Evolutionary conservation across 495 filamentous ascomycete genomes (phyloP).

Genomic region (Annulohypoxylon nitens): DNA sequence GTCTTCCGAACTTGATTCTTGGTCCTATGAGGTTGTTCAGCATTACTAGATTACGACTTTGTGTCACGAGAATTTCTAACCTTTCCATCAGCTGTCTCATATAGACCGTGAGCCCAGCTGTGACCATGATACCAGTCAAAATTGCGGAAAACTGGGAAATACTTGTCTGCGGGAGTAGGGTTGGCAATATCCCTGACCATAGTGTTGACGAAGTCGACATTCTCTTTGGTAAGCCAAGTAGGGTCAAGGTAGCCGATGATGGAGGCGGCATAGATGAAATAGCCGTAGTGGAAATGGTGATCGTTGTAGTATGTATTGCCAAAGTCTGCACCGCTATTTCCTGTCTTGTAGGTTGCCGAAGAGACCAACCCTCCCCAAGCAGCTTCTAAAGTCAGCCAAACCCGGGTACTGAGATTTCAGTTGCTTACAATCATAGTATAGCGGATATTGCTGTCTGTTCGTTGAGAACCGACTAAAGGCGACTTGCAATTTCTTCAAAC

Average conservation of each 20-base stretch:
- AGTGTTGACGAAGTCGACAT: constrained; percentile 84
- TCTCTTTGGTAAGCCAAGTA: constrained; percentile 73
- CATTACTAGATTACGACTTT: not conserved
- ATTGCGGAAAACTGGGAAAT: constrained; percentile 85
- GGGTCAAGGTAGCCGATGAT: constrained; percentile 86
- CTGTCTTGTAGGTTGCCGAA: constrained; percentile 79
- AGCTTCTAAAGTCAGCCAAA: constrained; percentile 50
- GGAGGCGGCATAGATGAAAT: constrained; percentile 91
- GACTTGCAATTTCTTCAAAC: constrained; percentile 75
- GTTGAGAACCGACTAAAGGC: constrained; percentile 81
- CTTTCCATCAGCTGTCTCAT: constrained; percentile 89
- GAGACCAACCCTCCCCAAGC: constrained; percentile 91
- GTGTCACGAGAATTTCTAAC: constrained; percentile 21
- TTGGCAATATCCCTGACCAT: constrained; percentile 85
- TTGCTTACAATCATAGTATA: constrained; percentile 79
- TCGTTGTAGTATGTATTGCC: constrained; percentile 93
- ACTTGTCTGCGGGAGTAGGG: constrained; percentile 74
- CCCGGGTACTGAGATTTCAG: not conserved
- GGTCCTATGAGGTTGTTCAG: constrained; percentile 62
- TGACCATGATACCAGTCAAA: constrained; percentile 98
- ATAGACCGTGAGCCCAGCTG: constrained; percentile 96
- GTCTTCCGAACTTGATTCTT: constrained; percentile 94
- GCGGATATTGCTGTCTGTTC: constrained; percentile 81
- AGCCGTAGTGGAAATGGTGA: constrained; percentile 93
- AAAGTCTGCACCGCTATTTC: constrained; percentile 79